Base-by-base conservation (phyloP, 1,139 yeast species). In the Yamadazyma songkhlaensis region DNA sequence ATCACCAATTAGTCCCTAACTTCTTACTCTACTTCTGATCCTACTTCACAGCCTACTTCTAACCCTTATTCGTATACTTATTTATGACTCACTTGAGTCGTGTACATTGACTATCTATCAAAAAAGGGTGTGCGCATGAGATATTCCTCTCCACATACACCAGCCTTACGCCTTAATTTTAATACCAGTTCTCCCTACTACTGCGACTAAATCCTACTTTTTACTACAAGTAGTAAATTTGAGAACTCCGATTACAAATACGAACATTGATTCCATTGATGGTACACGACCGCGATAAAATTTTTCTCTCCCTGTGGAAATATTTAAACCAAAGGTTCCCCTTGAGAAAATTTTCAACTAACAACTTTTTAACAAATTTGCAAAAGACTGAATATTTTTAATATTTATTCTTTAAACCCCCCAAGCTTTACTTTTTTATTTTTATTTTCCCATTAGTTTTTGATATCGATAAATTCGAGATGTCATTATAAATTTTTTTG, bases 401-500 rank as follows among this genome's bases (percentile, higher is more conserved):
- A 5, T 25, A 25, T 25, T 25, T 25, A 17, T 17, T 17, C 20
- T 17, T 12, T n/a, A 27, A 27, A n/a, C n/a, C n/a, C 29, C 29
- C 29, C 29, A 27, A 12, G 8, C 20, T 23, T 11, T 28, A 17
- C 17, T 25, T 13, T 30, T 33, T 36, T 26, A 23, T 32, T 37
- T 37, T 33, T 23, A 14, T 30, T 34, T 34, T 30, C 25, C 36
- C 26, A 13, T 21, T 9, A 17, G 14, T 37, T 24, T 10, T 33
- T 34, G 40, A 37, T 37, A 37, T 33, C 37, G 20, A 32, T 29
- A 15, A 17, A 9, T 32, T 31, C 15, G 28, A 28, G 38, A 38
- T 38, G 41, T 38, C 41, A 14, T 21, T 10, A 13, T 38, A 38
- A 38, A 35, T 38, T 31, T 31, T 25, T 37, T 32, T 29, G 14